Percentiles rank a stretch among this genome's conserved stretches.
Conservation (phyloP, 129 eudicot species). For the Smallanthus sonchifolius region DNA sequence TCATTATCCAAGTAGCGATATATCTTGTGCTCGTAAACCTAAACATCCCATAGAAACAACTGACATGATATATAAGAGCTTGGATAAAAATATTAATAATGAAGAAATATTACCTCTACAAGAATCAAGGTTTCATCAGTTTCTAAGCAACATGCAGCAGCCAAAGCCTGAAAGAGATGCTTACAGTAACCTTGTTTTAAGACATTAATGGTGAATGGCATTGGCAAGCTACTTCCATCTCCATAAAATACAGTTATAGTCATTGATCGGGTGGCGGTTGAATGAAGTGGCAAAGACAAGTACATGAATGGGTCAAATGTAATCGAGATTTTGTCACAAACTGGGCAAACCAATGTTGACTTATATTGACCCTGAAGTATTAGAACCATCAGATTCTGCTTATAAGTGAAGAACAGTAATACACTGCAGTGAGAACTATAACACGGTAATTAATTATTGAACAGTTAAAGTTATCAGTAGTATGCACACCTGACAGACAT, state of each 20-base stretch:
- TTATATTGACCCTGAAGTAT: conserved; percentile 90
- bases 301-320: conserved; percentile 99
- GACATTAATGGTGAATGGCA: conserved; percentile 82
- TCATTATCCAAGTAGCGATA: conserved; percentile 63
- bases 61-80: not conserved
- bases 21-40: conserved; percentile 77
- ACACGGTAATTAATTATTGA: not conserved
- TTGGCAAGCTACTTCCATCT: conserved; percentile 84
- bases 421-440: no score
- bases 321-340: conserved; percentile 77
- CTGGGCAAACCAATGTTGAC: conserved; percentile 94
- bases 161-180: conserved; percentile 67
- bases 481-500: conserved; percentile 74
- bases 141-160: conserved; percentile 64
- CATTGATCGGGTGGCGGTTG: conserved; percentile 82
- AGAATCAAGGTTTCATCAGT: conserved; percentile 73
- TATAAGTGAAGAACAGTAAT: not conserved
- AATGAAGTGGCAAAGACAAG: conserved; percentile 90
- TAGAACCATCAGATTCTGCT: conserved; percentile 12
- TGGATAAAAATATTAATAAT: not conserved
- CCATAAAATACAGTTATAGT: conserved; percentile 79
- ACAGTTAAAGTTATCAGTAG: not conserved
- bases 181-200: conserved; percentile 70
- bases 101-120: conserved; percentile 63
- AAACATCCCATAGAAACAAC: conserved; percentile 19